Percentiles rank a stretch among this genome's conserved stretches.
phyloP scores from a whole-genome alignment of 2,329 filamentous ascomycete species.

The Onygenales sp. region DNA sequence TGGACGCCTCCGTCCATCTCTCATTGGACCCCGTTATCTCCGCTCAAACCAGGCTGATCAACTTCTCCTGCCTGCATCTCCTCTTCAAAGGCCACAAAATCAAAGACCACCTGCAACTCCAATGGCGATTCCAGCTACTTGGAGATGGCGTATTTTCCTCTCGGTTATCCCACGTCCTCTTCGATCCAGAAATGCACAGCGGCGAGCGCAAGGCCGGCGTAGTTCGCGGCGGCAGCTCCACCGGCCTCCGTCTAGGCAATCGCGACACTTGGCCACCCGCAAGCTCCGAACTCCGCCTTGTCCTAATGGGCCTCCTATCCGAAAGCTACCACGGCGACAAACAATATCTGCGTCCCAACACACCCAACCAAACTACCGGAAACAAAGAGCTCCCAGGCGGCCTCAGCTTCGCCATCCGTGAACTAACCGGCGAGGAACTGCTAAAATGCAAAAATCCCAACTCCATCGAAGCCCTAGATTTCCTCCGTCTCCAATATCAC shows the following conservation, averaged over 20 bases:
- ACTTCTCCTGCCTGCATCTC: conserved; percentile 63
- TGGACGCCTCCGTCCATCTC: conserved; percentile 49
- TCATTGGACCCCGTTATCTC: conserved; percentile 67
- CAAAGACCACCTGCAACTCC: conserved; percentile 61
- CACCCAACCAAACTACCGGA: conserved; percentile 14
- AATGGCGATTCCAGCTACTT: conserved; percentile 72
- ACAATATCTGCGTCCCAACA: conserved; percentile 8
- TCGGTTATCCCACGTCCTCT: conserved; percentile 70
- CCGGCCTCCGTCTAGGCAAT: conserved; percentile 74
- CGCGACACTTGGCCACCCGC: conserved; percentile 86
- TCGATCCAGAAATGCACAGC: conserved; percentile 70
- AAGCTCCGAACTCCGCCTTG: conserved; percentile 82
- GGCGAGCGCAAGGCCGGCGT: conserved; percentile 64
- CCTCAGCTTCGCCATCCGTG: conserved; percentile 74
- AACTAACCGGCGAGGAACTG: conserved; percentile 68
- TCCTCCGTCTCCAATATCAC: conserved; percentile 77
- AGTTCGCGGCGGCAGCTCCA: conserved; percentile 58
- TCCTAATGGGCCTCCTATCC: conserved; percentile 72
- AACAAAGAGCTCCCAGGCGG: conserved; percentile 51
- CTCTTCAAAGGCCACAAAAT: conserved; percentile 68
- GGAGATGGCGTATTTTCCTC: conserved; percentile 77
- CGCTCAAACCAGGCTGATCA: conserved; percentile 67
- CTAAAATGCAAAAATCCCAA: conserved; percentile 73
- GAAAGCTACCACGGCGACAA: conserved; percentile 53
- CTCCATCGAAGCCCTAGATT: conserved; percentile 83